These are phyloP conservation scores for Corylus americana DNA, from an alignment of 306 rosid genomes.

Conservation along the genomic window DNA sequence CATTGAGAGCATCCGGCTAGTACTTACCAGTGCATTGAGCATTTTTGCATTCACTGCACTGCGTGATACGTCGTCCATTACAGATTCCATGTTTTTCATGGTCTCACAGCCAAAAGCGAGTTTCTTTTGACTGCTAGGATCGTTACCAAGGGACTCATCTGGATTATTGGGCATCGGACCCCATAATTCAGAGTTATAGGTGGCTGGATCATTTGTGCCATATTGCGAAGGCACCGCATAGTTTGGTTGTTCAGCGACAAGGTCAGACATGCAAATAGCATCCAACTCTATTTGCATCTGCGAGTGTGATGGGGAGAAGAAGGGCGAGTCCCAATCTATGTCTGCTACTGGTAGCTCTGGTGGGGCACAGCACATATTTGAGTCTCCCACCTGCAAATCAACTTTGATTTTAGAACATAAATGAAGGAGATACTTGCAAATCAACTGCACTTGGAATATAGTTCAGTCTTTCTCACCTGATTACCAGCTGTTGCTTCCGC, in stretches of 20 bases:
- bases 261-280: conserved; percentile 5
- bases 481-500: conserved; percentile 8
- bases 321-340: conserved; percentile 31
- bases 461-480: conserved; percentile 36
- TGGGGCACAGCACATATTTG: conserved; percentile 6
- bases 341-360: conserved; percentile 1
- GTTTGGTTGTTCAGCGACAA: too few species aligned
- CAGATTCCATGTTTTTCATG: neutral
- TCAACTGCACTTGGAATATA: neutral
- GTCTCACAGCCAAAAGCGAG: conserved; percentile 1
- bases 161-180: too few species aligned
- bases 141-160: conserved; percentile 16
- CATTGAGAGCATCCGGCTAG: conserved; percentile 12
- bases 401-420: conserved; percentile 33
- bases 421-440: neutral
- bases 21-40: conserved; percentile 48
- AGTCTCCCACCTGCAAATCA: conserved; percentile 26
- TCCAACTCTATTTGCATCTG: too few species aligned
- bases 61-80: conserved; percentile 30
- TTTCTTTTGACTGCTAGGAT: conserved; percentile 24
- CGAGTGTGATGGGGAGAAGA: conserved; percentile 42
- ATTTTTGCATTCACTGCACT: conserved; percentile 22
- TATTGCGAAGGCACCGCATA: too few species aligned
- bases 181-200: too few species aligned
- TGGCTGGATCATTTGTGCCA: too few species aligned